Evolutionary conservation across 768 basidiomycete species (phyloP).

Genomic region (Suillus brevipes): DNA sequence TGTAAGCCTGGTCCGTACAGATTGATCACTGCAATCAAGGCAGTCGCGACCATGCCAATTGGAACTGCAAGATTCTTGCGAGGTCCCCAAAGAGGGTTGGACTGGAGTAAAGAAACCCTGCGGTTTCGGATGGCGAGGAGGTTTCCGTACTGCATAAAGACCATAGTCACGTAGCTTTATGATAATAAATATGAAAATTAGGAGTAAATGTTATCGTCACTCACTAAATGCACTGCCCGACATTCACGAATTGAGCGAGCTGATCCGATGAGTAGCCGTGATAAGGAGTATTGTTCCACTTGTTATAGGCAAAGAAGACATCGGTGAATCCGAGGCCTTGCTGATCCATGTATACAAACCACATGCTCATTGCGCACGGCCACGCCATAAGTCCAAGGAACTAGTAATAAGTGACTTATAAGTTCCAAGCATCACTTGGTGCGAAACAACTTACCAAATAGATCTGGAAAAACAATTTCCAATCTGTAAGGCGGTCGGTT

Average conservation of each 20-base stretch:
- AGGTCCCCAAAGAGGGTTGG: conserved; percentile 48
- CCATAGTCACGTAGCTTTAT: conserved; percentile 47
- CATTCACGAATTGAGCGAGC: conserved; percentile 36
- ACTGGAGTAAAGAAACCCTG: conserved; percentile 42
- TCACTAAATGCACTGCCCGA: conserved; percentile 49
- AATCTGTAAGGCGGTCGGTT: conserved; percentile 50
- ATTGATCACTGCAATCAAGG: conserved; percentile 44
- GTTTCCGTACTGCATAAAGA: conserved; percentile 45
- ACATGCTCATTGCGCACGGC: conserved; percentile 47
- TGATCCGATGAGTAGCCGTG: conserved; percentile 31
- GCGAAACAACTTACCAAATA: conserved; percentile 38
- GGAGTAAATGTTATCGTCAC: conserved; percentile 14
- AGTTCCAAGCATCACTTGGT: neutral
- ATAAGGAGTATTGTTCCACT: conserved; percentile 40
- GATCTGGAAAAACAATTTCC: conserved; percentile 49
- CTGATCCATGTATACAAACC: conserved; percentile 39
- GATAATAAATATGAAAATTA: neutral
- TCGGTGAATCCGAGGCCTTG: conserved; percentile 39
- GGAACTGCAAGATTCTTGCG: conserved; percentile 43
- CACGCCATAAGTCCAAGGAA: conserved; percentile 48
- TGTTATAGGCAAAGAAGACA: conserved; percentile 42
- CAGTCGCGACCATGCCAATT: conserved; percentile 40
- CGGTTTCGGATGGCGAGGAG: conserved; percentile 46
- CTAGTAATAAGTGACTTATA: conserved; percentile 21
- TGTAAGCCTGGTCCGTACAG: conserved; percentile 47